Conservation (phyloP, 2,329 filamentous ascomycete species). For the Hyphodiscus sp. region DNA sequence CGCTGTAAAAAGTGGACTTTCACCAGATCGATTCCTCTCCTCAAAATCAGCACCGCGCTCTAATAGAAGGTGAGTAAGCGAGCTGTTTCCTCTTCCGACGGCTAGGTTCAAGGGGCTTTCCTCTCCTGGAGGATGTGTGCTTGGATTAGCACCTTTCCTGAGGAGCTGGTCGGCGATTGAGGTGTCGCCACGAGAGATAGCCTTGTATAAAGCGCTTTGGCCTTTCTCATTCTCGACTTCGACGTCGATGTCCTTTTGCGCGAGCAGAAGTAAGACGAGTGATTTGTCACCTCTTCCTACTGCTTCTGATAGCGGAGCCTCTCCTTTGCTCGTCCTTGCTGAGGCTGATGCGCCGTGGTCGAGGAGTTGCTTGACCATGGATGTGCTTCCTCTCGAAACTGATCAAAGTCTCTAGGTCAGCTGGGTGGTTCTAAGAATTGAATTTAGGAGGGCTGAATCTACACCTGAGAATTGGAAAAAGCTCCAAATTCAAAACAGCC, state of each 20-base stretch:
- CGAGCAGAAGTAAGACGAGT: slow-evolving; percentile 51
- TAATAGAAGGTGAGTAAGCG: slow-evolving; percentile 8
- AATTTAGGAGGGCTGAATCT: too few species aligned
- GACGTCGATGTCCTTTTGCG: slow-evolving; percentile 63
- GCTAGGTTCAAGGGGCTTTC: slow-evolving; percentile 8
- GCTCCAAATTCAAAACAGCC: too few species aligned
- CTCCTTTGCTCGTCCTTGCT: slow-evolving; percentile 4
- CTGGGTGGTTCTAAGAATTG: too few species aligned
- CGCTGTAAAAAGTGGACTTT: slow-evolving; percentile 5
- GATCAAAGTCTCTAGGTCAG: too few species aligned
- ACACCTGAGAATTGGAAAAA: too few species aligned
- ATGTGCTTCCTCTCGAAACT: slow-evolving; percentile 1
- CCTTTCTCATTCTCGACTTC: slow-evolving; percentile 68
- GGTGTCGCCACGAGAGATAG: slow-evolving; percentile 6
- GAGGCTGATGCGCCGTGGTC: slow-evolving; percentile 7
- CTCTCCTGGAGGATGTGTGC: slow-evolving; percentile 1
- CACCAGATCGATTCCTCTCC: slow-evolving; percentile 3
- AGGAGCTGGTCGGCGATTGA: slow-evolving; percentile 9
- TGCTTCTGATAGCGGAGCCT: slow-evolving; percentile 5
- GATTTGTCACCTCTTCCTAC: slow-evolving; percentile 6
- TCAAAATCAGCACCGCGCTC: slow-evolving; percentile 10
- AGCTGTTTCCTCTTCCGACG: slow-evolving; percentile 5
- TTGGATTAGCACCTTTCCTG: slow-evolving; percentile 4
- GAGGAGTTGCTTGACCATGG: slow-evolving; percentile 11
- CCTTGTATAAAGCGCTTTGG: slow-evolving; percentile 54